Evolutionary conservation across 1,139 yeast species (phyloP).

Genomic region (Pichia sp.): DNA sequence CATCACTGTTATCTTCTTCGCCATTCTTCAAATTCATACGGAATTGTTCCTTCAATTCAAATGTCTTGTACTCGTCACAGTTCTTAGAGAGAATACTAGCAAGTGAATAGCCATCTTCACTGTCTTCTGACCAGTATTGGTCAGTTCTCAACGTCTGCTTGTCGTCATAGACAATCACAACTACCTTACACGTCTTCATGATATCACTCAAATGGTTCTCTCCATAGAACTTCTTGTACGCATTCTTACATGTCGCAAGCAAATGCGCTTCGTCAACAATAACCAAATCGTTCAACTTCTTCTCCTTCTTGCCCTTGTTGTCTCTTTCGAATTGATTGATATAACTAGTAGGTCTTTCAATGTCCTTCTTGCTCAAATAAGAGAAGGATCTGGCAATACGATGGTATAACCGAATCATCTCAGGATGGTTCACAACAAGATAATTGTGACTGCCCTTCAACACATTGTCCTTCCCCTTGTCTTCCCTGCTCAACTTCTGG

Average conservation of each 20-base stretch:
- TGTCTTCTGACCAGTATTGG: slow-evolving; percentile 38
- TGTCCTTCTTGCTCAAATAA: slow-evolving; percentile 34
- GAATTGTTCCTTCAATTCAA: slow-evolving; percentile 36
- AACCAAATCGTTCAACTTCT: slow-evolving; percentile 32
- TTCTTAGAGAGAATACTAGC: neutral
- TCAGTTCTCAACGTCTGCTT: slow-evolving; percentile 43
- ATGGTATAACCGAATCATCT: slow-evolving; percentile 41
- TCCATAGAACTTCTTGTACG: slow-evolving; percentile 40
- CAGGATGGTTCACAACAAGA: slow-evolving; percentile 43
- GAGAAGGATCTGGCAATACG: slow-evolving; percentile 36
- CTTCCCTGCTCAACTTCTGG: slow-evolving; percentile 30
- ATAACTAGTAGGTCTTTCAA: slow-evolving; percentile 42
- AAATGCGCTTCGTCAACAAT: slow-evolving; percentile 44
- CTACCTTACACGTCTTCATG: slow-evolving; percentile 35
- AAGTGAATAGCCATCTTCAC: slow-evolving; percentile 2
- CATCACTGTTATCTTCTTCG: slow-evolving; percentile 25
- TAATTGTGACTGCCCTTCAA: slow-evolving; percentile 33
- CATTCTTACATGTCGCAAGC: slow-evolving; percentile 40
- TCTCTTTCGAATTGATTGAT: slow-evolving; percentile 34
- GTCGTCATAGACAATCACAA: slow-evolving; percentile 40
- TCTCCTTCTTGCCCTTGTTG: neutral
- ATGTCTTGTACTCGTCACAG: neutral
- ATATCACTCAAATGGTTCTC: slow-evolving; percentile 40
- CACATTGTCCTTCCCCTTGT: slow-evolving; percentile 15
- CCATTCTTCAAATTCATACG: slow-evolving; percentile 36